Percentiles rank a stretch among this genome's conserved stretches.
Evolutionary conservation across 2,329 filamentous ascomycete species (phyloP).

Genomic region (Monosporascus cannonballus): DNA sequence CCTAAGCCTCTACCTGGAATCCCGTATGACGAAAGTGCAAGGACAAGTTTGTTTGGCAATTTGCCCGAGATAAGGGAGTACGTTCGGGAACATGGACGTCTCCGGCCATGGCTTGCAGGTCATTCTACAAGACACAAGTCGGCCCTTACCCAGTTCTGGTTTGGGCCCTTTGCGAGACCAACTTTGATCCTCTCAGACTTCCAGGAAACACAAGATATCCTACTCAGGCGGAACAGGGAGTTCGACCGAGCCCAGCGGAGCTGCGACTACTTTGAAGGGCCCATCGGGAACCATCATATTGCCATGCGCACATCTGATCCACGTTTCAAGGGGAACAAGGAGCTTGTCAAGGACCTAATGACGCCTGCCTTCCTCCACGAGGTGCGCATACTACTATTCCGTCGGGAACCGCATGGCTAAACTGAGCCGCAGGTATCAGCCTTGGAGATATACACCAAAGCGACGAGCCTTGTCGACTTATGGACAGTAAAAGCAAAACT

Average conservation of each 20-base stretch:
- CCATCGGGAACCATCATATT: slow-evolving; percentile 26
- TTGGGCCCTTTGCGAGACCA: slow-evolving; percentile 25
- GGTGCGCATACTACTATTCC: background rate
- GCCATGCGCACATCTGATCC: slow-evolving; percentile 26
- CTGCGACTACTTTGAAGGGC: slow-evolving; percentile 11
- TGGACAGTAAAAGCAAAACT: slow-evolving; percentile 27
- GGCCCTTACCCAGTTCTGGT: slow-evolving; percentile 28
- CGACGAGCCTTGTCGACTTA: slow-evolving; percentile 24
- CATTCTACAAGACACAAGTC: slow-evolving; percentile 11
- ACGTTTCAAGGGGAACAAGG: slow-evolving; percentile 25
- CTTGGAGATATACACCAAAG: slow-evolving; percentile 28
- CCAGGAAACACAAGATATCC: slow-evolving; percentile 27
- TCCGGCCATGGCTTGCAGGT: slow-evolving; percentile 8
- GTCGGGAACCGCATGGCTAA: background rate
- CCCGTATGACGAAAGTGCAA: slow-evolving; percentile 18
- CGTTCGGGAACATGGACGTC: slow-evolving; percentile 5
- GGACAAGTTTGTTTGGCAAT: slow-evolving; percentile 16
- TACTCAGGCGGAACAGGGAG: slow-evolving; percentile 24
- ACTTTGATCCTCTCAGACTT: slow-evolving; percentile 28
- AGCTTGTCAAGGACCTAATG: slow-evolving; percentile 32
- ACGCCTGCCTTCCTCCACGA: slow-evolving; percentile 27
- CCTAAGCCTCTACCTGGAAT: slow-evolving; percentile 25
- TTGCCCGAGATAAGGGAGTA: slow-evolving; percentile 13
- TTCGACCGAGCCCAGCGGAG: slow-evolving; percentile 25
- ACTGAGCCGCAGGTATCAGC: slow-evolving; percentile 23